These are phyloP conservation scores for Tilletia horrida DNA, from an alignment of 1,284 basidiomycete genomes.

Conservation along the genomic window DNA sequence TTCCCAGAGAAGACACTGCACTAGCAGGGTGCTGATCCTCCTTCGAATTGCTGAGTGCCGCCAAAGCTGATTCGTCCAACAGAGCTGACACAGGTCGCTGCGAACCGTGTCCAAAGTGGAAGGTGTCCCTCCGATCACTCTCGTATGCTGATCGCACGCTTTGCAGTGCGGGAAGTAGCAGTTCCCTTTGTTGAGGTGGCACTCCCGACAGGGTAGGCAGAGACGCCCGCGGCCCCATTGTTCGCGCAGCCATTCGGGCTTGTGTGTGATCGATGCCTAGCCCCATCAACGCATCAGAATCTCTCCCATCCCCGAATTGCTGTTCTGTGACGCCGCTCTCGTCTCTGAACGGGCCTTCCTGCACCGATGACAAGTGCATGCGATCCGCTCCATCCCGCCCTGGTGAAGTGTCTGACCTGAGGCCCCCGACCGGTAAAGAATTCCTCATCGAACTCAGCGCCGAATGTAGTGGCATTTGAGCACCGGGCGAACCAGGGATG, in stretches of 20 bases:
- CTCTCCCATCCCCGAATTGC: background rate
- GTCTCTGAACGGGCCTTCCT: background rate
- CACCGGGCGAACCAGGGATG: too few relatives aligned
- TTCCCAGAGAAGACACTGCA: background rate
- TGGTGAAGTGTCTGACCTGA: background rate
- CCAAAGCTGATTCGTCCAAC: constrained; percentile 5
- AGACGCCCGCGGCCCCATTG: background rate
- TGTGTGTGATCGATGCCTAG: constrained; percentile 4
- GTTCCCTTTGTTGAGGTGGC: constrained; percentile 1
- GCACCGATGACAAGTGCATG: background rate
- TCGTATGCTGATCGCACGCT: background rate
- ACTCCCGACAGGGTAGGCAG: constrained; percentile 1
- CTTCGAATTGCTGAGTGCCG: background rate
- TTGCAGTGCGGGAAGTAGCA: constrained; percentile 5
- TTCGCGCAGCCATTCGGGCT: background rate
- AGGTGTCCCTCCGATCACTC: constrained; percentile 2
- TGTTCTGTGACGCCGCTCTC: background rate
- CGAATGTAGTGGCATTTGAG: background rate
- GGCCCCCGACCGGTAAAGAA: background rate
- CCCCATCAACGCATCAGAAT: background rate
- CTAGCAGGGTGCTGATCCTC: background rate
- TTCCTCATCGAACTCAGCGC: background rate
- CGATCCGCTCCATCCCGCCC: background rate
- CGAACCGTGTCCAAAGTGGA: background rate
- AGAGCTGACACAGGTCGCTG: constrained; percentile 11